Conservation (phyloP, 805 yeast genomes). For the Wickerhamomyces rabaulensis region DNA sequence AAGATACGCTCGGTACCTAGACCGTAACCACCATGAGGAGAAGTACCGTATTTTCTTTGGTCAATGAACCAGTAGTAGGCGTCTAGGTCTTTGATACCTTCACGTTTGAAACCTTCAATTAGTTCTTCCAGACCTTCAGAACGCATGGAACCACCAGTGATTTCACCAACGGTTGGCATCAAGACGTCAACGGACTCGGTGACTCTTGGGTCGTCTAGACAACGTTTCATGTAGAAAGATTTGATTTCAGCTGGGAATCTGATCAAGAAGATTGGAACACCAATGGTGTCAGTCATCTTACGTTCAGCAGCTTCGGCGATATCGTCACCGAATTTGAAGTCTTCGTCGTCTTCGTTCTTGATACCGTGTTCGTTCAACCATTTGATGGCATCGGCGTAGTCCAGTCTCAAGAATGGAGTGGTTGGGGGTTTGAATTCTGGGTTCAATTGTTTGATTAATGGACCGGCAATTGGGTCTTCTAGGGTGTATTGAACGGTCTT, state of each 20-base stretch:
- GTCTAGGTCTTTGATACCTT: constrained; percentile 64
- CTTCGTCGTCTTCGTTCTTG: constrained; percentile 90
- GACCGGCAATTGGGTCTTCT: constrained; percentile 90
- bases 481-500: constrained; percentile 67
- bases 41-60: constrained; percentile 93
- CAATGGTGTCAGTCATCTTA: constrained; percentile 93
- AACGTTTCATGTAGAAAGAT: constrained; percentile 96
- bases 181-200: constrained; percentile 97
- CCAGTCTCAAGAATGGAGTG: constrained; percentile 86
- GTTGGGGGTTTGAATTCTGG: constrained; percentile 82
- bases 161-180: constrained; percentile 99
- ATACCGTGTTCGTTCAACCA: constrained; percentile 97
- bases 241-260: constrained; percentile 96
- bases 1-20: constrained; percentile 96
- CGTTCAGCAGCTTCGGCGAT: constrained; percentile 99
- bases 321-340: constrained; percentile 95
- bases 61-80: constrained; percentile 96
- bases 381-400: constrained; percentile 82
- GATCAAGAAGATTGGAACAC: constrained; percentile 85
- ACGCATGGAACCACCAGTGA: constrained; percentile 99
- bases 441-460: constrained; percentile 84
- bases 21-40: constrained; percentile 99
- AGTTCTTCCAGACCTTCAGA: constrained; percentile 77
- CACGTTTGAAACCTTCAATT: constrained; percentile 88
- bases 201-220: constrained; percentile 85